phyloP scores from a whole-genome alignment of 2,329 filamentous ascomycete genomes.

The Diplodia intermedia region DNA sequence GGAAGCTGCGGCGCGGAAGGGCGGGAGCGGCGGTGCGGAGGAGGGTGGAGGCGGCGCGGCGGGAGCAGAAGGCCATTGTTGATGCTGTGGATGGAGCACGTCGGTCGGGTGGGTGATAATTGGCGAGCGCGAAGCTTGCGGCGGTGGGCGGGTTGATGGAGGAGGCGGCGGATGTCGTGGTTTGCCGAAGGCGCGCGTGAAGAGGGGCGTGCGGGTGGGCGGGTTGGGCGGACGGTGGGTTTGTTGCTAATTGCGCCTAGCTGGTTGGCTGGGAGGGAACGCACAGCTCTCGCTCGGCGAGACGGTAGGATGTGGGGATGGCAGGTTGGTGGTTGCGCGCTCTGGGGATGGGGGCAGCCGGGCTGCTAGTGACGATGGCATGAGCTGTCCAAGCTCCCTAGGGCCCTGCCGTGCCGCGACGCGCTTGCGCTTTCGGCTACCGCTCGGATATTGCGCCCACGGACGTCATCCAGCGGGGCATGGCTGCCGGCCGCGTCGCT shows the following conservation, averaged over 20 bases:
- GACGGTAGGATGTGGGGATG: conserved; percentile 24
- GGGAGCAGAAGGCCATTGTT: conserved; percentile 53
- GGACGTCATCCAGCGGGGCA: conserved; percentile 16
- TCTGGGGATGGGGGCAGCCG: conserved; percentile 18
- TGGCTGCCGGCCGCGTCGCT: background rate
- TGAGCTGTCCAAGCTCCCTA: conserved; percentile 28
- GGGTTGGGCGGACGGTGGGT: background rate
- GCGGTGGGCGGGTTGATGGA: conserved; percentile 5
- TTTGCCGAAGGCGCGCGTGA: background rate
- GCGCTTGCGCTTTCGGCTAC: conserved; percentile 15
- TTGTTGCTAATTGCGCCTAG: conserved; percentile 21
- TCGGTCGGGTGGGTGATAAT: background rate
- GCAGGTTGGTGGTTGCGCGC: conserved; percentile 28
- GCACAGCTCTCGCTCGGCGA: conserved; percentile 24
- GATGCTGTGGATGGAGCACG: conserved; percentile 16
- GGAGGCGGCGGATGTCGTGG: conserved; percentile 6
- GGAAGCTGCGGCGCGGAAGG: conserved; percentile 46
- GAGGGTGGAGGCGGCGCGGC: conserved; percentile 46
- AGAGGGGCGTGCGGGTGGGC: background rate
- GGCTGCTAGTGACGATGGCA: conserved; percentile 16
- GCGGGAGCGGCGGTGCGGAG: conserved; percentile 44
- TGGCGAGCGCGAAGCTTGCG: conserved; percentile 14
- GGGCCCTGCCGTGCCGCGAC: background rate
- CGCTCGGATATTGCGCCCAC: conserved; percentile 16
- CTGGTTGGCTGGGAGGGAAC: conserved; percentile 19